A percentile compares a stretch with the other conserved stretches of the same genome.
phyloP scores from a whole-genome alignment of 2,329 filamentous ascomycete species.

The Trichoderma oligosporum region DNA sequence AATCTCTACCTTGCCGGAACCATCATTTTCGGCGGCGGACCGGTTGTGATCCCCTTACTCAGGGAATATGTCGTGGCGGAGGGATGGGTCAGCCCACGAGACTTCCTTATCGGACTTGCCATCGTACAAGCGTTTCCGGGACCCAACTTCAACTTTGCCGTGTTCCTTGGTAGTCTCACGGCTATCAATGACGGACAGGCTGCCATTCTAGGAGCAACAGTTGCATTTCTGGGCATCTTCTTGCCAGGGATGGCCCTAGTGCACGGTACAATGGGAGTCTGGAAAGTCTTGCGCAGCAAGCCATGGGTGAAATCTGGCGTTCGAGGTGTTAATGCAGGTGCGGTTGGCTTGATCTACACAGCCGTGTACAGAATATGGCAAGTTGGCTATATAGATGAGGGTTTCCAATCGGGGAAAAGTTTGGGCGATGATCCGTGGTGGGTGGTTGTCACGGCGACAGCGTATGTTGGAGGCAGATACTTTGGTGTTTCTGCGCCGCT shows the following conservation, averaged over 20 bases:
- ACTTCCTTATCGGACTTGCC: constrained; percentile 70
- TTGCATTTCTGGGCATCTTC: constrained; percentile 54
- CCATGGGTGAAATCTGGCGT: constrained; percentile 48
- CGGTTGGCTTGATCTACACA: constrained; percentile 60
- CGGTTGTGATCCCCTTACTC: constrained; percentile 61
- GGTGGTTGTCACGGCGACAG: constrained; percentile 54
- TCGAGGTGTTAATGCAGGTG: constrained; percentile 56
- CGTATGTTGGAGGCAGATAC: constrained; percentile 33
- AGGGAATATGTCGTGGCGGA: constrained; percentile 61
- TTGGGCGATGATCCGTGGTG: constrained; percentile 60
- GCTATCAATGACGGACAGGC: constrained; percentile 37
- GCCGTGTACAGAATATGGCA: constrained; percentile 62
- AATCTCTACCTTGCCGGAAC: constrained; percentile 73
- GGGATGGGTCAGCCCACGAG: constrained; percentile 65
- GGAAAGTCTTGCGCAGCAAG: constrained; percentile 46
- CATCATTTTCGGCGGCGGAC: constrained; percentile 62
- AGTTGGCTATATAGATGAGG: constrained; percentile 55
- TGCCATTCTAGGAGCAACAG: constrained; percentile 44
- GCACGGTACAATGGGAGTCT: constrained; percentile 52
- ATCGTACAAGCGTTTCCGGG: constrained; percentile 66
- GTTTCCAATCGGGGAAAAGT: constrained; percentile 46
- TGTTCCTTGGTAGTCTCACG: constrained; percentile 53
- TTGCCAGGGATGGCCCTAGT: constrained; percentile 46
- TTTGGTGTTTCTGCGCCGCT: constrained; percentile 33
- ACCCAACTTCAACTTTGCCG: constrained; percentile 50